Conservation (phyloP, 2,329 filamentous ascomycete species). For the Trichophyton benhamiae region DNA sequence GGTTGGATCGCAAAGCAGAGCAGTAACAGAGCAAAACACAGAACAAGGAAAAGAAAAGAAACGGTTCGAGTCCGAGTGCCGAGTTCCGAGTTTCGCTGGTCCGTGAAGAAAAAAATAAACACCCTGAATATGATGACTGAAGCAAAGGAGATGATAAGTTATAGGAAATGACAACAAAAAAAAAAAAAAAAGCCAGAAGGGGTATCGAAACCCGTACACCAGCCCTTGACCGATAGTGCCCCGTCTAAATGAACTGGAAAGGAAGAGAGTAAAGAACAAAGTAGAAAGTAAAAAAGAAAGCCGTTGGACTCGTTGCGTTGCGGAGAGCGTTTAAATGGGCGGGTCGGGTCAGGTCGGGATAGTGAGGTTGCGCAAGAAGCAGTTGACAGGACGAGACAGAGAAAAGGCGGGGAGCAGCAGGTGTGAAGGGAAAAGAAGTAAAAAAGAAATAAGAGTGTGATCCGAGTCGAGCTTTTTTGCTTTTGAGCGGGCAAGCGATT, state of each 20-base stretch:
- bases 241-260: constrained; percentile 14
- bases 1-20: background rate
- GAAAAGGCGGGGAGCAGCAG: background rate
- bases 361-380: background rate
- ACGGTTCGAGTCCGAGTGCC: background rate
- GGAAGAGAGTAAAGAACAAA: constrained; percentile 10
- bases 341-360: background rate
- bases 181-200: constrained; percentile 5
- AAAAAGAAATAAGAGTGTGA: background rate
- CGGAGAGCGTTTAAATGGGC: background rate
- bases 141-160: background rate
- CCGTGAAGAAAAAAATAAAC: background rate
- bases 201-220: constrained; percentile 12
- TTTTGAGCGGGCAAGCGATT: background rate
- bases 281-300: constrained; percentile 2
- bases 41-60: constrained; percentile 3
- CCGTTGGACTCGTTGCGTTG: background rate
- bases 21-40: constrained; percentile 5
- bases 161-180: background rate
- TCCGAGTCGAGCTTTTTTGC: background rate
- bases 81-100: background rate
- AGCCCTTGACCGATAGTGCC: constrained; percentile 6
- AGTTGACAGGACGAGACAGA: no score
- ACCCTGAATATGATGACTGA: background rate
- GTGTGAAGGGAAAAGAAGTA: background rate